These are phyloP conservation scores for Grosmannia clavigera DNA, from an alignment of 2,329 filamentous ascomycete genomes.

Conservation along the genomic window DNA sequence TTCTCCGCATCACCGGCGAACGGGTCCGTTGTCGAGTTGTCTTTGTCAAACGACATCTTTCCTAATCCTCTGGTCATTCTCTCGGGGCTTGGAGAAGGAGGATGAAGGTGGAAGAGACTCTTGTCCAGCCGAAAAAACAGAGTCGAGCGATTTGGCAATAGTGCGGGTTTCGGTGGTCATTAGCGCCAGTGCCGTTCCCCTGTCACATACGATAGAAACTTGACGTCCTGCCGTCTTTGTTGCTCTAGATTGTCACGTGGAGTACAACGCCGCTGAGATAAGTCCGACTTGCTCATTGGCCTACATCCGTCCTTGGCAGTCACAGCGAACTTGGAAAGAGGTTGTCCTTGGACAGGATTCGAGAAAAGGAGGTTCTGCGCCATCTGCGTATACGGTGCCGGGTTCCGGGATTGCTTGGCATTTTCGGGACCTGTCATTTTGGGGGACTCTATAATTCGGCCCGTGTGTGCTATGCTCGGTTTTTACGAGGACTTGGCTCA, in stretches of 20 bases:
- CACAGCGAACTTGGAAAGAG: not conserved
- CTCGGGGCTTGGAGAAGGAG: not conserved
- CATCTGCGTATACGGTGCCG: not conserved
- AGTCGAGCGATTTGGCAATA: not conserved
- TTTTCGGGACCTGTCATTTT: not conserved
- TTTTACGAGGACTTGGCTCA: not conserved
- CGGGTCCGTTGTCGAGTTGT: not conserved
- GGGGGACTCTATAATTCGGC: not conserved
- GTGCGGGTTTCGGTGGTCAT: not conserved
- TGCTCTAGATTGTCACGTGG: not conserved
- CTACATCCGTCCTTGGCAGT: not conserved
- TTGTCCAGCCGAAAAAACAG: not conserved
- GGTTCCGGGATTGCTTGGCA: not conserved
- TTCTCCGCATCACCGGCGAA: slow-evolving; percentile 13
- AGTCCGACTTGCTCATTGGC: not conserved
- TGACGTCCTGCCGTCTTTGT: not conserved
- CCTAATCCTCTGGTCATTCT: not conserved
- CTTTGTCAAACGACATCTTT: slow-evolving; percentile 5
- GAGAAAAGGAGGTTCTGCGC: not conserved
- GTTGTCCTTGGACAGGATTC: not conserved
- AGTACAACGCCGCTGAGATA: not conserved
- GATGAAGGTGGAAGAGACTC: not conserved
- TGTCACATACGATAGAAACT: not conserved
- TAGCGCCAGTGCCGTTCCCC: not conserved
- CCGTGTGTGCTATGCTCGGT: not conserved